Conservation (phyloP, 2,329 filamentous ascomycete genomes). For the Emydomyces testavorans region DNA sequence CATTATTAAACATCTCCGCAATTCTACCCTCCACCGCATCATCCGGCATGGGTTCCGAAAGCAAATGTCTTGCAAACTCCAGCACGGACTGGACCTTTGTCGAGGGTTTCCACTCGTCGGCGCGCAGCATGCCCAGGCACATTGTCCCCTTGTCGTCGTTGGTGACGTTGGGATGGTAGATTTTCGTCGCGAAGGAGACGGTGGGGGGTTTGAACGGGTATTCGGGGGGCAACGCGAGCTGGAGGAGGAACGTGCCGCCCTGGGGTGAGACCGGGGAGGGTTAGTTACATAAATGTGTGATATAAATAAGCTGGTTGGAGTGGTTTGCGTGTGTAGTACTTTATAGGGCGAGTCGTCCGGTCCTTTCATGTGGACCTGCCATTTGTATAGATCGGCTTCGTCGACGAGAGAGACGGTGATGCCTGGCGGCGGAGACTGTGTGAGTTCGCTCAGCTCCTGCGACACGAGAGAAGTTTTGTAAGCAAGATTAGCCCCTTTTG, state of each 20-base stretch:
- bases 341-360: slow-evolving; percentile 54
- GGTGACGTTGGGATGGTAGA: slow-evolving; percentile 92
- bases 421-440: slow-evolving; percentile 44
- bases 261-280: slow-evolving; percentile 22
- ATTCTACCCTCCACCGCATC: slow-evolving; percentile 80
- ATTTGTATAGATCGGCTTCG: slow-evolving; percentile 55
- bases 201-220: slow-evolving; percentile 99
- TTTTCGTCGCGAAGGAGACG: slow-evolving; percentile 96
- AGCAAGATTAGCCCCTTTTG: not conserved
- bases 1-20: slow-evolving; percentile 67
- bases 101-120: slow-evolving; percentile 85
- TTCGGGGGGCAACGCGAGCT: slow-evolving; percentile 73
- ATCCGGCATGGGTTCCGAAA: slow-evolving; percentile 73
- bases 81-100: slow-evolving; percentile 66
- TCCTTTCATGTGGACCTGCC: slow-evolving; percentile 56
- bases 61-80: slow-evolving; percentile 60
- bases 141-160: slow-evolving; percentile 77
- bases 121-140: slow-evolving; percentile 71
- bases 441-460: slow-evolving; percentile 52
- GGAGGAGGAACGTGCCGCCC: slow-evolving; percentile 63
- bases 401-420: slow-evolving; percentile 47
- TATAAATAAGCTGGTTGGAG: not conserved
- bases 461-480: not conserved
- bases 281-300: not conserved
- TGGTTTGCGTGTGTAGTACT: slow-evolving; percentile 36